Percentiles rank a stretch among this genome's conserved stretches.
Evolutionary conservation across 2,329 filamentous ascomycete species (phyloP).

Genomic region (Madurella mycetomatis): DNA sequence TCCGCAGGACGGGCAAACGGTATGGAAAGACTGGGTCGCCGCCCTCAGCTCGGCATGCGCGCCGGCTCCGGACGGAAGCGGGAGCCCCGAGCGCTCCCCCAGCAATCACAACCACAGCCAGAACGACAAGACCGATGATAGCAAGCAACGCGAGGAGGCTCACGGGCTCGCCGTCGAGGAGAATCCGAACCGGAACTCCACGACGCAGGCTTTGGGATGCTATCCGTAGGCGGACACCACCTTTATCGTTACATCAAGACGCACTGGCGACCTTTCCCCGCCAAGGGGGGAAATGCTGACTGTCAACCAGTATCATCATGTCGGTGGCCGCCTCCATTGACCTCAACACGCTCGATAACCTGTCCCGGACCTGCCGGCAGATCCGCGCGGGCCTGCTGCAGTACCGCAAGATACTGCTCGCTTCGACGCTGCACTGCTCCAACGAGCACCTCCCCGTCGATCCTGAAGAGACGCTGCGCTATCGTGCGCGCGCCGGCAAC

Average conservation of each 20-base stretch:
- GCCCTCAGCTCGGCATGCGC: constrained; percentile 21
- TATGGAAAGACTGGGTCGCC: constrained; percentile 12
- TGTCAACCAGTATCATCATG: constrained; percentile 61
- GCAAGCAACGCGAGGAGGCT: constrained; percentile 15
- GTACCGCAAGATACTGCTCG: constrained; percentile 68
- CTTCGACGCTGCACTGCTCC: constrained; percentile 71
- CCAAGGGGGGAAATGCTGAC: constrained; percentile 19
- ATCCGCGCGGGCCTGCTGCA: constrained; percentile 74
- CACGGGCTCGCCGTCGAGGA: constrained; percentile 27
- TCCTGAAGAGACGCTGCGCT: constrained; percentile 53
- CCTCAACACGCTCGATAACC: constrained; percentile 77
- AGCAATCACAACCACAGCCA: neutral
- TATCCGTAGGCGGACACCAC: constrained; percentile 57
- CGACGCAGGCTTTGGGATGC: constrained; percentile 60
- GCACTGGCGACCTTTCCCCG: constrained; percentile 13
- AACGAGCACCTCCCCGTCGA: constrained; percentile 61
- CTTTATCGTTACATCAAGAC: constrained; percentile 17
- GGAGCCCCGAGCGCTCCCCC: neutral
- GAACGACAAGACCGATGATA: neutral
- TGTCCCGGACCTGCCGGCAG: constrained; percentile 77
- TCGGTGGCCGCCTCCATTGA: constrained; percentile 75
- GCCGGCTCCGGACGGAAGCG: neutral
- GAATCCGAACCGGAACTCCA: constrained; percentile 54
- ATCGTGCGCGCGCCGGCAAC: constrained; percentile 53
- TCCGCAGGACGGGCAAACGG: constrained; percentile 21